phyloP scores from a whole-genome alignment of 768 basidiomycete species.

The Amanita thiersii region DNA sequence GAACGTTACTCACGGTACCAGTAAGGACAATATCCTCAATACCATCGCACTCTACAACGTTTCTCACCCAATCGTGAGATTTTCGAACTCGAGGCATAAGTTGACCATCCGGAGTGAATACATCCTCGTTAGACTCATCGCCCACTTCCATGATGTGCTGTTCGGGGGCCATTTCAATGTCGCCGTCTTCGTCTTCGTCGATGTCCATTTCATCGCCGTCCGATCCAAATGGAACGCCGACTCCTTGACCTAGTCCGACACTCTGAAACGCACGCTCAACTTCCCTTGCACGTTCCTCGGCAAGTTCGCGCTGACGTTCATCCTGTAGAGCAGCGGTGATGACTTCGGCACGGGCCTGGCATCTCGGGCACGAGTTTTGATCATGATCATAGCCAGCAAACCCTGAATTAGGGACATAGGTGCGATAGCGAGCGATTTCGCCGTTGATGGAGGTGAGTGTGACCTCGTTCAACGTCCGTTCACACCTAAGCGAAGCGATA shows the following conservation, averaged over 20 bases:
- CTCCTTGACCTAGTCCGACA: slow-evolving; percentile 7
- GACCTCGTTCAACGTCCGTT: not conserved
- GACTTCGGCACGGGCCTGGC: not conserved
- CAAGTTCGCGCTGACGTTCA: slow-evolving; percentile 5
- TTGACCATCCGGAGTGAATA: not conserved
- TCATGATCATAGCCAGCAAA: slow-evolving; percentile 9
- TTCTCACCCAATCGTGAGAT: slow-evolving; percentile 14
- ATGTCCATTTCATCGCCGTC: slow-evolving; percentile 21
- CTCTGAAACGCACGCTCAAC: slow-evolving; percentile 3
- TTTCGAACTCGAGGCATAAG: slow-evolving; percentile 11
- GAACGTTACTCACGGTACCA: slow-evolving; percentile 37
- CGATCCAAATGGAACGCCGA: slow-evolving; percentile 4
- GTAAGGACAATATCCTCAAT: slow-evolving; percentile 54
- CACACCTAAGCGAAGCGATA: slow-evolving; percentile 13
- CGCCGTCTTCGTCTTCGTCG: slow-evolving; percentile 13
- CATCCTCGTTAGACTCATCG: slow-evolving; percentile 11
- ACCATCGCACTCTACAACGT: slow-evolving; percentile 35
- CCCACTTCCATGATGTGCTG: slow-evolving; percentile 18
- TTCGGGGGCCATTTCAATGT: slow-evolving; percentile 17
- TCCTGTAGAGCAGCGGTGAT: not conserved
- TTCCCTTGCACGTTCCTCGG: slow-evolving; percentile 8
- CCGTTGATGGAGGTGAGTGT: not conserved
- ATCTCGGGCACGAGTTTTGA: not conserved
- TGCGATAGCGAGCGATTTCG: slow-evolving; percentile 2
- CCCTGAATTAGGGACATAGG: not conserved